Evolutionary conservation across 2,329 filamentous ascomycete genomes (phyloP), one percentile per base, ranked within the genome.

Genomic region (Chaetomium sp.): DNA sequence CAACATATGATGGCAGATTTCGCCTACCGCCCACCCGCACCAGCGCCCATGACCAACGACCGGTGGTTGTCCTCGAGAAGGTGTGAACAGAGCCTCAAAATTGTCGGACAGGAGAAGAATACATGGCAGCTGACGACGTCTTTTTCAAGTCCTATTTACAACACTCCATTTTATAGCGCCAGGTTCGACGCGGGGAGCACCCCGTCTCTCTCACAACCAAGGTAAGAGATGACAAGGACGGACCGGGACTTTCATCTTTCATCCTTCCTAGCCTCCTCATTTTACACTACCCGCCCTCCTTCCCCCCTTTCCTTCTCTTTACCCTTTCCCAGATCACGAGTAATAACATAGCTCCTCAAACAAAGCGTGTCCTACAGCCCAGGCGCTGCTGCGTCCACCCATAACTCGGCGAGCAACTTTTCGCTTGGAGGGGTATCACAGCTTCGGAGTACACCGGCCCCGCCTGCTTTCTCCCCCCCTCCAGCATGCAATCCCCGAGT

Each of bases 51-150:
- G 68, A 69, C 75, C 59, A 74, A 72, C 68, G 72, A 76, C 63
- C 72, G 76, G 56, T 80, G 78, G 78, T 73, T 74, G 61, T 67
- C 75, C 61, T 70, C 74, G 62, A 76, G 75, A 70, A 81, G 77
- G 79, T 81, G 75, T 74, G 76, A 70, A 67, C 59, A 56, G 33
- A 58, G 53, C 53, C 59, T 60, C 52, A 54, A 62, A 42, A 44
- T 51, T 47, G 45, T 52, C 54, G 53, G 38, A 43, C 50, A 59
- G 60, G 51, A 49, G 54, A 61, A 53, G 54, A 55, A 46, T 34
- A 42, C 47, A 57, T 49, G 52, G 56, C 58, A 60, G 59, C 60
- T 62, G 59, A 62, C 62, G 44, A 40, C 60, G 19, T 27, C 19
- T 56, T 59, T 48, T 36, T 33, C 59, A 68, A 71, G 69, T 61